Evolutionary conservation across 225 moss, liverwort and hornwort genomes (phyloP).

Genomic region (Pseudisothecium myosuroides): DNA sequence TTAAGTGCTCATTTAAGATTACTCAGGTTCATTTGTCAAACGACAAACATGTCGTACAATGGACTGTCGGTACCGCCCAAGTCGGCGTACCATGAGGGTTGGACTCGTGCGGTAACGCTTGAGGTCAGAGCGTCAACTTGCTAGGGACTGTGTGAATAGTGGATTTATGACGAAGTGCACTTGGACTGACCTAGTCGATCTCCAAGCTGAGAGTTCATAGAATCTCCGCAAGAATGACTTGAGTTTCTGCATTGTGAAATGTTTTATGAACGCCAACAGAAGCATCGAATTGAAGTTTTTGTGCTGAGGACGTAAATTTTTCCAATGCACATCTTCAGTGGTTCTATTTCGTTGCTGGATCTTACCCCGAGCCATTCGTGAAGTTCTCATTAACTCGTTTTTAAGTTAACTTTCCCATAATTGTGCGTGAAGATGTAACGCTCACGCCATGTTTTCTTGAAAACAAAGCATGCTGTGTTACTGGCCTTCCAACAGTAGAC

Average conservation of each 20-base stretch:
- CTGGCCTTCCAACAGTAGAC: background rate
- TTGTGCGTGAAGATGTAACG: background rate
- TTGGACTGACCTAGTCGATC: background rate
- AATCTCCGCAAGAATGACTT: background rate
- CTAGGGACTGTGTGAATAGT: background rate
- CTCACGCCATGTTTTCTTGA: too few species aligned
- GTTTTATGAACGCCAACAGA: background rate
- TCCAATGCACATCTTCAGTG: background rate
- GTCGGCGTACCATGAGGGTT: background rate
- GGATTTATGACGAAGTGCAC: background rate
- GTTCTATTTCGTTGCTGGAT: background rate
- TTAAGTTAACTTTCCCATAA: background rate
- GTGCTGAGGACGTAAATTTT: background rate
- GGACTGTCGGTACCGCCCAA: background rate
- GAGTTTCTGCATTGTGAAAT: background rate
- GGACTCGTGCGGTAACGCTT: background rate
- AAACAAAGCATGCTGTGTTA: too few species aligned
- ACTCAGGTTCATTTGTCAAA: background rate
- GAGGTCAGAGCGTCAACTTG: background rate
- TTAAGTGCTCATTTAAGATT: background rate
- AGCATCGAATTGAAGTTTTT: background rate
- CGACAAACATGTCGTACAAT: background rate
- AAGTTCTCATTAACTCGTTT: background rate
- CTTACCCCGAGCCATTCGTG: background rate
- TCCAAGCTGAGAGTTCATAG: background rate